phyloP scores from a whole-genome alignment of 345 rosid genomes.

The Gossypium anomalum region DNA sequence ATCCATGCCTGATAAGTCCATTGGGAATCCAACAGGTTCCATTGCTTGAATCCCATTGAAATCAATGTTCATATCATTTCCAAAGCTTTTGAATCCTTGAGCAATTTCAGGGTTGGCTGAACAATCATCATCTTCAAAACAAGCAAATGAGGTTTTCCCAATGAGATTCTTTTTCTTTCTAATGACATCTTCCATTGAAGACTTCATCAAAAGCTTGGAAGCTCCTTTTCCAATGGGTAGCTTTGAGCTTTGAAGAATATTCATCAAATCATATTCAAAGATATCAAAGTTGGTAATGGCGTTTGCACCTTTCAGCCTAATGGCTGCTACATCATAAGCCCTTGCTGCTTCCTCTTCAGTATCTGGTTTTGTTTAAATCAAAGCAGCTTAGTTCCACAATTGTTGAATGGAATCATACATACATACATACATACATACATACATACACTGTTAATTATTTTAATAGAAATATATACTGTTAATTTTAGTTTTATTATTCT shows the following conservation, averaged over 20 bases:
- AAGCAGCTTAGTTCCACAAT: background rate
- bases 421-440: no score
- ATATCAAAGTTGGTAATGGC: conserved; percentile 31
- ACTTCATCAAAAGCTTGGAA: conserved; percentile 15
- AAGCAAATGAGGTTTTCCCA: background rate
- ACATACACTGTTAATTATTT: no score
- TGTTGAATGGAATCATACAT: no score
- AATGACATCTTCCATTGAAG: background rate
- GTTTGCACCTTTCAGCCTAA: conserved; percentile 19
- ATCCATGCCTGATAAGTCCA: background rate
- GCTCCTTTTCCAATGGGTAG: conserved; percentile 26
- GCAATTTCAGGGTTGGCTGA: background rate
- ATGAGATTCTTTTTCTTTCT: background rate
- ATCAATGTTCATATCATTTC: background rate
- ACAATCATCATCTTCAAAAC: background rate
- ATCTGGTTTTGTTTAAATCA: conserved; percentile 10
- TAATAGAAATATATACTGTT: no score
- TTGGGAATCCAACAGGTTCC: background rate
- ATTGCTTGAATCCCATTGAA: background rate
- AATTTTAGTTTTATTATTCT: no score
- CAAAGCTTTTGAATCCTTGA: background rate
- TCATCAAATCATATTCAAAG: conserved; percentile 14
- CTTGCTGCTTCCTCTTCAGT: conserved; percentile 35
- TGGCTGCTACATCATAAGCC: conserved; percentile 34
- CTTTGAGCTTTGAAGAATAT: conserved; percentile 4